phyloP scores from a whole-genome alignment of 805 yeast genomes.

The Wickerhamomyces bisporus region DNA sequence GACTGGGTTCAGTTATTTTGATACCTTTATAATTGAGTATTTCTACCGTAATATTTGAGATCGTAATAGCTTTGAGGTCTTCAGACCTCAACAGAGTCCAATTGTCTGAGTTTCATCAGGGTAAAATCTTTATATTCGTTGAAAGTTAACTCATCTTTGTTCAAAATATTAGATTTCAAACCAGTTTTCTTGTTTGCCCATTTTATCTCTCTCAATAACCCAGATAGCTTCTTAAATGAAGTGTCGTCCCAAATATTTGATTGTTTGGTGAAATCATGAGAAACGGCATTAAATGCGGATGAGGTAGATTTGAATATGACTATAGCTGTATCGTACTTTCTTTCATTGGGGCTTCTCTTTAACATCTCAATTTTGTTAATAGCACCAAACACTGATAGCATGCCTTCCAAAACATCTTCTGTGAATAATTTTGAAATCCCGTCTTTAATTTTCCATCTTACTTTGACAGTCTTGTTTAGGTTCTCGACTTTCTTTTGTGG shows the following conservation, averaged over 20 bases:
- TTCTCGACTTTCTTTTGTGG: background rate
- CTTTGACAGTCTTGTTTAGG: constrained; percentile 12
- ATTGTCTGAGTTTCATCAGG: constrained; percentile 6
- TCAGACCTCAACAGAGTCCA: too few species aligned
- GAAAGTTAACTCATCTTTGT: constrained; percentile 10
- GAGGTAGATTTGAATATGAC: constrained; percentile 6
- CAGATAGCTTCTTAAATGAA: constrained; percentile 16
- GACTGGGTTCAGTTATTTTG: too few species aligned
- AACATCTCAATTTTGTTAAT: constrained; percentile 11
- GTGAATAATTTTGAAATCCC: constrained; percentile 18
- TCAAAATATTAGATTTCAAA: background rate
- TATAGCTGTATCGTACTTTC: constrained; percentile 15
- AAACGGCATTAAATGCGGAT: constrained; percentile 12
- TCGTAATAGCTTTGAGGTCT: too few species aligned
- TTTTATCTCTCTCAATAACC: constrained; percentile 17
- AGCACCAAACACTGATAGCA: constrained; percentile 21
- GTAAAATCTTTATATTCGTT: constrained; percentile 15
- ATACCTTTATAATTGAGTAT: too few species aligned
- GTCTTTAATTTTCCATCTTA: constrained; percentile 20
- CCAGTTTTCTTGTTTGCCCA: constrained; percentile 6
- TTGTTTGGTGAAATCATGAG: constrained; percentile 11
- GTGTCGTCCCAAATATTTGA: constrained; percentile 18
- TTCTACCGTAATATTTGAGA: too few species aligned
- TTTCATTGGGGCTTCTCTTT: constrained; percentile 7
- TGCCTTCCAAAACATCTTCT: constrained; percentile 17